Base-by-base conservation (phyloP, 2,329 filamentous ascomycete genomes). In the Hymenoscyphus repandus region DNA sequence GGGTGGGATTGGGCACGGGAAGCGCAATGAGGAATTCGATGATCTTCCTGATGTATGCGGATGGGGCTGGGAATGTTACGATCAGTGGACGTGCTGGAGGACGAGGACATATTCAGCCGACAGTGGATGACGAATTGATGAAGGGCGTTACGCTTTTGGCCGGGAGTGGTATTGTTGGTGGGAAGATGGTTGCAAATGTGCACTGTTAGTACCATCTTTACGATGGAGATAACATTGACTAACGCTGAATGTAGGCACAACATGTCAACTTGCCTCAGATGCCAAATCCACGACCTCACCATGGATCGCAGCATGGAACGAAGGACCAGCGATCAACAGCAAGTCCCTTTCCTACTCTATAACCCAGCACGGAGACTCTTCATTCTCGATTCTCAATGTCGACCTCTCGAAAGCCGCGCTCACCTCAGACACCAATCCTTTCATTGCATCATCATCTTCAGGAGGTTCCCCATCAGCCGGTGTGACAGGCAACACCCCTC, bases 11-110 rank as follows among this genome's bases (percentile, higher is more conserved):
- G 2, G 80, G 79, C 2, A 78, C 82, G 59, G 80, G 80, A 27
- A 67, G 56, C 1, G 58, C 65, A 36, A 84, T 83, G 80, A 56
- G 68, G 6, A 75, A 74, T 31, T 65, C 79, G 5, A 79, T 78
- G 59, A 82, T 83, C 48, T 82, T 83, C 62, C 66, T 83, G 27
- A 72, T 82, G 31, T 83, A 83, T 61, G 71, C 76, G 3, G 72
- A 74, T 36, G 69, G 72, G 20, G 67, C 63, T 34, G 74, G 77
- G 7, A 73, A 69, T 49, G 75, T 83, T 9, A 83, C 80, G 0
- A 58, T 83, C 4, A 82, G 79, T 4, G 74, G 76, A 6, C 68
- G 79, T 22, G 57, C 69, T 15, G 72, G 71, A 2, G 68, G 58
- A 12, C 45, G 43, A 5, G 76, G 76, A 7, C 65, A 79, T 48